A percentile compares a stretch with the other conserved stretches of the same genome.
phyloP scores from a whole-genome alignment of 495 filamentous ascomycete genomes.

The Talaromyces proteolyticus region DNA sequence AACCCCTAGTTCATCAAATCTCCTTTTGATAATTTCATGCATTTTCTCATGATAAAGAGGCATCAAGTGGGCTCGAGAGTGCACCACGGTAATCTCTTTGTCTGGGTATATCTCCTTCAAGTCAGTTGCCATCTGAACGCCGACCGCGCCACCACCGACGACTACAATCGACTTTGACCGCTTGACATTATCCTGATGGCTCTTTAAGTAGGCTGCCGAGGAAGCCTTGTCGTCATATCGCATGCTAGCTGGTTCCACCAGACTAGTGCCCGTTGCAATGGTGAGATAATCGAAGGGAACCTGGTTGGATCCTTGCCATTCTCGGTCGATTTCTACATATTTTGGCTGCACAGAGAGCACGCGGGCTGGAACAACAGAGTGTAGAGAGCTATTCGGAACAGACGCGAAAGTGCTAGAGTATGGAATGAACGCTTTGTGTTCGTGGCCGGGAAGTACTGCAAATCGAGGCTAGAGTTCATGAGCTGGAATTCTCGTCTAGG shows the following conservation, averaged over 20 bases:
- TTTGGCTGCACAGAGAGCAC: slow-evolving; percentile 33
- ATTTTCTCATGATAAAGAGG: slow-evolving; percentile 43
- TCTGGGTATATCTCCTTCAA: slow-evolving; percentile 52
- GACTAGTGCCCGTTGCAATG: slow-evolving; percentile 40
- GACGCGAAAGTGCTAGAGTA: slow-evolving; percentile 33
- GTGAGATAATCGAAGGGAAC: slow-evolving; percentile 43
- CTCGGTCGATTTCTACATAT: slow-evolving; percentile 36
- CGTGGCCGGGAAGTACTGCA: slow-evolving; percentile 38
- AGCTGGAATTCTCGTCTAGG: not conserved
- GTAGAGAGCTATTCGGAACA: slow-evolving; percentile 22
- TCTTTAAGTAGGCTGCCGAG: slow-evolving; percentile 32
- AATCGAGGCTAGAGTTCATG: slow-evolving; percentile 37
- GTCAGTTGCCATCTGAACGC: slow-evolving; percentile 56
- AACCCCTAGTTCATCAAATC: slow-evolving; percentile 34
- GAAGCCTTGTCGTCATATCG: slow-evolving; percentile 37
- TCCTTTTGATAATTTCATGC: slow-evolving; percentile 36
- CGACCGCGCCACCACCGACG: slow-evolving; percentile 56
- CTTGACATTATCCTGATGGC: slow-evolving; percentile 29
- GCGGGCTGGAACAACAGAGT: slow-evolving; percentile 35
- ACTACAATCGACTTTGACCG: slow-evolving; percentile 42
- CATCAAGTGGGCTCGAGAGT: slow-evolving; percentile 49
- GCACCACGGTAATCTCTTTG: slow-evolving; percentile 51
- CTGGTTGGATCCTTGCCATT: slow-evolving; percentile 34
- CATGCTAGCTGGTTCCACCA: slow-evolving; percentile 40
- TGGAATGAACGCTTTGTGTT: slow-evolving; percentile 53